Percentiles rank a stretch among this genome's conserved stretches.
These are phyloP conservation scores for Xylaria arbuscula DNA, from an alignment of 2,329 filamentous ascomycete species.

Conservation along the genomic window DNA sequence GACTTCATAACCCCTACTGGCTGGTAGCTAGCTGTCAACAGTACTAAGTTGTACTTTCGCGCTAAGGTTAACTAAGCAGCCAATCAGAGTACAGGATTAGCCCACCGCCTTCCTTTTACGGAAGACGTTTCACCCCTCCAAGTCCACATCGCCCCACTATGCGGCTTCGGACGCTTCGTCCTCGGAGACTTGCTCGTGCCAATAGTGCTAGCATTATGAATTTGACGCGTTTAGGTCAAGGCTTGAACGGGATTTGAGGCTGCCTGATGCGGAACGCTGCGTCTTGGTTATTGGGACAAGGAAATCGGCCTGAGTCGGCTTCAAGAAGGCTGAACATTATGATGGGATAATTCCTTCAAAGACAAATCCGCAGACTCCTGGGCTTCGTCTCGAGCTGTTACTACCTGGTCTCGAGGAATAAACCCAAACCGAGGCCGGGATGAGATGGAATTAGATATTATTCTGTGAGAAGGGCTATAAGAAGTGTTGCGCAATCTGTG, in stretches of 20 bases:
- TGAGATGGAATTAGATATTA: too few relatives aligned
- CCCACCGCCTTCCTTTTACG: slow-evolving; percentile 38
- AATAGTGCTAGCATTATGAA: not conserved
- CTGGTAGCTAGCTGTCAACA: not conserved
- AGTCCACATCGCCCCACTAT: slow-evolving; percentile 30
- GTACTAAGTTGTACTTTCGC: slow-evolving; percentile 3
- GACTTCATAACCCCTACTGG: not conserved
- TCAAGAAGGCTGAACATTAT: not conserved
- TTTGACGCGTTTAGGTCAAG: too few relatives aligned
- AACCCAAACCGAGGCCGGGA: too few relatives aligned
- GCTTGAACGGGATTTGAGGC: not conserved
- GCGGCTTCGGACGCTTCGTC: slow-evolving; percentile 16
- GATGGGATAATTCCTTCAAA: not conserved
- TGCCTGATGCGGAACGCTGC: not conserved
- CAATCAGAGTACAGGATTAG: slow-evolving; percentile 26
- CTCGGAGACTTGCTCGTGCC: not conserved
- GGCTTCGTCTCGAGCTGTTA: too few relatives aligned
- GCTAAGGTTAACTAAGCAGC: not conserved
- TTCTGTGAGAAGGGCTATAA: too few relatives aligned
- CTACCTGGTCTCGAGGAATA: too few relatives aligned
- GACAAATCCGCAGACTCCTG: not conserved
- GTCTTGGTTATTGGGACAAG: not conserved
- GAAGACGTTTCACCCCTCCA: slow-evolving; percentile 32
- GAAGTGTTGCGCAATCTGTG: not conserved
- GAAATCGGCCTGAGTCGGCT: not conserved